Base-by-base conservation (phyloP, 345 rosid species). In the rapeseed (Brassica napus) region DNA sequence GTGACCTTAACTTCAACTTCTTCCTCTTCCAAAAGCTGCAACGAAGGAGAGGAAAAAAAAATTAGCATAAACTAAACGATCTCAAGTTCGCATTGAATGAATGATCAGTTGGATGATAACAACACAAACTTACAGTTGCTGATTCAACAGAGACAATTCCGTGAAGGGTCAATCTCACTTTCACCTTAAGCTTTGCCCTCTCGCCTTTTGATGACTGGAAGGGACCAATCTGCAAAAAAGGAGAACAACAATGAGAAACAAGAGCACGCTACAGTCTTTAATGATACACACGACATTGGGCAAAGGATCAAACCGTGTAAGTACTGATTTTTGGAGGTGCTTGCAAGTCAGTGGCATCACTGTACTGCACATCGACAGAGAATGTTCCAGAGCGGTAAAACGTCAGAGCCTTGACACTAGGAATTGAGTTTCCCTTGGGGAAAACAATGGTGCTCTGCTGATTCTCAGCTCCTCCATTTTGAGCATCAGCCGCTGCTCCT, bases 21-120 rank as follows among this genome's bases (percentile, higher is more conserved):
- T 74, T 95, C 98, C 72, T 96, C 98, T 82, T 96, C 99, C 78
- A 93, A 80, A 69, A 92, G 99, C 99, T 96, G 86, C 65, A 69
- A 74, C 14, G 3, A 69, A 63, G 57, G 57, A 39, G 10, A 8
- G 65, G 65, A 67, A 21, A 12, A 9, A n/a, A 16, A 8, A 18
- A 8, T 9, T 35, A 4, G 14, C 3, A 52, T 55, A 60, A 28
- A 26, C 7, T 18, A 24, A 52, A 28, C 6, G 6, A 65, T 65
- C 58, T 6, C 32, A 71, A 39, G n/a, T 26, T 24, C 7, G 34
- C 34, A 42, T 3, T 10, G 18, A 52, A 47, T 12, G 54, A 42
- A 49, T 4, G 6, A 18, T 14, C 11, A 32, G 18, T 65, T 42
- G 3, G 10, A 62, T 0, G 1, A 6, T 1, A 21, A 18, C 32